Evolutionary conservation across 2,329 filamentous ascomycete genomes (phyloP).

Genomic region (Ophiostoma montium): DNA sequence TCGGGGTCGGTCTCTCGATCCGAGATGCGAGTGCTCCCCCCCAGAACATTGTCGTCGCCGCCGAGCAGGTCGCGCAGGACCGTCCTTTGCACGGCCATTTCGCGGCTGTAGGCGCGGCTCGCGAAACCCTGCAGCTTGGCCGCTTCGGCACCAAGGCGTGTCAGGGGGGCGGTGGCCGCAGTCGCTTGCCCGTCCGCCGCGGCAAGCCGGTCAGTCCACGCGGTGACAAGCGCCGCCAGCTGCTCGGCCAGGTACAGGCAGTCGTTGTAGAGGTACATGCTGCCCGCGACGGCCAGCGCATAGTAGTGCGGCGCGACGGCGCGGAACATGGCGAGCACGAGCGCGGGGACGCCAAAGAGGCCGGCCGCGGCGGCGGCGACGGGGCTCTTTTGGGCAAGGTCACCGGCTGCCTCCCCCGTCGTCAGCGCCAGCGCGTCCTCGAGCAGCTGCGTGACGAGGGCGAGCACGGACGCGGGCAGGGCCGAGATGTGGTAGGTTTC

Average conservation of each 20-base stretch:
- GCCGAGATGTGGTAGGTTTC: conserved; percentile 84
- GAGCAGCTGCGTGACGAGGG: conserved; percentile 44
- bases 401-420: conserved; percentile 23
- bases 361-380: conserved; percentile 55
- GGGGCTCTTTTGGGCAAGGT: no score
- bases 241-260: conserved; percentile 47
- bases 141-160: conserved; percentile 46
- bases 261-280: conserved; percentile 59
- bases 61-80: conserved; percentile 47
- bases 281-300: conserved; percentile 43
- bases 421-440: conserved; percentile 50
- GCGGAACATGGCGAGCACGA: conserved; percentile 64
- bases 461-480: conserved; percentile 65
- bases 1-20: conserved; percentile 30
- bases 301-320: conserved; percentile 67
- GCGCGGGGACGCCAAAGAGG: conserved; percentile 56
- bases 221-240: conserved; percentile 31
- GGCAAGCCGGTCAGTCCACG: conserved; percentile 40
- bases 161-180: conserved; percentile 29
- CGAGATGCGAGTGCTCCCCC: conserved; percentile 21
- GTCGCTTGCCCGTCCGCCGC: no score
- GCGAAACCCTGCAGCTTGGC: conserved; percentile 46
- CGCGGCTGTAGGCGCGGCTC: conserved; percentile 45
- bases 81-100: conserved; percentile 46
- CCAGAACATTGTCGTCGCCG: conserved; percentile 41